Evolutionary conservation across 2,329 filamentous ascomycete genomes (phyloP).

Genomic region (Lachnellula arida): DNA sequence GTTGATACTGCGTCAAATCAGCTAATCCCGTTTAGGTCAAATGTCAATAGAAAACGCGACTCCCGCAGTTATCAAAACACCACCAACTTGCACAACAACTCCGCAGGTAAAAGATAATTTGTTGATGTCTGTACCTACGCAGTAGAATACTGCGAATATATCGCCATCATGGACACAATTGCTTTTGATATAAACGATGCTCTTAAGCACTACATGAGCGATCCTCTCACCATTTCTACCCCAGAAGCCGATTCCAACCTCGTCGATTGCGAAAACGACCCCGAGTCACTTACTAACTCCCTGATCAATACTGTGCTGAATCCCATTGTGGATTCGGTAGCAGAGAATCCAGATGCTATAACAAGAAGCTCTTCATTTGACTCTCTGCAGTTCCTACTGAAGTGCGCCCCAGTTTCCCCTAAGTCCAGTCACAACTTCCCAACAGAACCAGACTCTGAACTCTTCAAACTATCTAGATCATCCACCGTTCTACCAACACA

Average conservation of each 20-base stretch:
- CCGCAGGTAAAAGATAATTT: slow-evolving; percentile 26
- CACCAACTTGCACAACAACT: slow-evolving; percentile 19
- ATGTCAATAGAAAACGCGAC: slow-evolving; percentile 9
- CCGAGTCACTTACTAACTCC: slow-evolving; percentile 67
- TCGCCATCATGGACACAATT: slow-evolving; percentile 61
- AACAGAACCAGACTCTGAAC: slow-evolving; percentile 54
- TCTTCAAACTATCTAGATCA: slow-evolving; percentile 67
- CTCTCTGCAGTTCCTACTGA: slow-evolving; percentile 90
- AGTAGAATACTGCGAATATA: slow-evolving; percentile 12
- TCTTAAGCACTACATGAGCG: slow-evolving; percentile 94
- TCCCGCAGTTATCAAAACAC: slow-evolving; percentile 16
- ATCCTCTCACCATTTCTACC: slow-evolving; percentile 76
- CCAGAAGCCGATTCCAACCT: slow-evolving; percentile 80
- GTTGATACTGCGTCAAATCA: not conserved
- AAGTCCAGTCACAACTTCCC: slow-evolving; percentile 31
- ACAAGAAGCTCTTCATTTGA: slow-evolving; percentile 76
- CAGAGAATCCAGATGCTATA: slow-evolving; percentile 86
- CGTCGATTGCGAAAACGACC: slow-evolving; percentile 88
- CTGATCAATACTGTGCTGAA: slow-evolving; percentile 84
- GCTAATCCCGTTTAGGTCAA: slow-evolving; percentile 7
- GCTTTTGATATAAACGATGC: slow-evolving; percentile 95
- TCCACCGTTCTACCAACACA: slow-evolving; percentile 73
- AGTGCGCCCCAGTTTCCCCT: slow-evolving; percentile 68
- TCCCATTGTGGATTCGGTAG: slow-evolving; percentile 86
- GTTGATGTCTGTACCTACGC: slow-evolving; percentile 18